Evolutionary conservation across 352 stramenopile species (phyloP).

Genomic region (Globisporangium recalcitrans): DNA sequence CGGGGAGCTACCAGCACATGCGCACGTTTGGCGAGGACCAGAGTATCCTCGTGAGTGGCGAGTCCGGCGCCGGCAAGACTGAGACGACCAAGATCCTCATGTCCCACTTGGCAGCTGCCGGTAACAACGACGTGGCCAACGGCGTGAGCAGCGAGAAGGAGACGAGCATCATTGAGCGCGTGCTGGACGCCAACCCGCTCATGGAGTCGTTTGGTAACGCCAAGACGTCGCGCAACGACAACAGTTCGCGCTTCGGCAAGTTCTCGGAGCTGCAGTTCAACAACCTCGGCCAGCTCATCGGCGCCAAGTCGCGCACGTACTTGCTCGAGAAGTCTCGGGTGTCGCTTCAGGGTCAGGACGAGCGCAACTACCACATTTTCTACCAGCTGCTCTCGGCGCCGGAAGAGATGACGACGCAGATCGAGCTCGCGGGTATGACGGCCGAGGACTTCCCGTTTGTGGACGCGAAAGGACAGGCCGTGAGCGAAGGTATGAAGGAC

Average conservation of each 20-base stretch:
- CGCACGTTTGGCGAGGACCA: slow-evolving; percentile 52
- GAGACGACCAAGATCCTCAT: slow-evolving; percentile 94
- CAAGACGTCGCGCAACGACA: slow-evolving; percentile 96
- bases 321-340: slow-evolving; percentile 95
- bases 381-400: slow-evolving; percentile 83
- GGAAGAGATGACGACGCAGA: slow-evolving; percentile 42
- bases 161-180: slow-evolving; percentile 92
- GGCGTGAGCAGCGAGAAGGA: slow-evolving; percentile 51
- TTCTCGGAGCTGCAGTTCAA: slow-evolving; percentile 96
- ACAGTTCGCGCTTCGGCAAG: slow-evolving; percentile 94
- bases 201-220: slow-evolving; percentile 98
- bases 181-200: slow-evolving; percentile 93
- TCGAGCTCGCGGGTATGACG: slow-evolving; percentile 67
- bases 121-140: slow-evolving; percentile 59
- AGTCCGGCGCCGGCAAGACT: slow-evolving; percentile 90
- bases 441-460: slow-evolving; percentile 83
- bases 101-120: slow-evolving; percentile 84
- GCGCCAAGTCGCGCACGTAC: slow-evolving; percentile 94
- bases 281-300: slow-evolving; percentile 57
- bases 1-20: slow-evolving; percentile 68
- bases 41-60: slow-evolving; percentile 83
- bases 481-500: slow-evolving; percentile 66
- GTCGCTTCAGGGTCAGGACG: slow-evolving; percentile 83
- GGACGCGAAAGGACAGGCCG: slow-evolving; percentile 35
- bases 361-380: slow-evolving; percentile 97